These are phyloP conservation scores for Medicago ruthenica DNA, from an alignment of 306 rosid genomes.

Conservation along the genomic window DNA sequence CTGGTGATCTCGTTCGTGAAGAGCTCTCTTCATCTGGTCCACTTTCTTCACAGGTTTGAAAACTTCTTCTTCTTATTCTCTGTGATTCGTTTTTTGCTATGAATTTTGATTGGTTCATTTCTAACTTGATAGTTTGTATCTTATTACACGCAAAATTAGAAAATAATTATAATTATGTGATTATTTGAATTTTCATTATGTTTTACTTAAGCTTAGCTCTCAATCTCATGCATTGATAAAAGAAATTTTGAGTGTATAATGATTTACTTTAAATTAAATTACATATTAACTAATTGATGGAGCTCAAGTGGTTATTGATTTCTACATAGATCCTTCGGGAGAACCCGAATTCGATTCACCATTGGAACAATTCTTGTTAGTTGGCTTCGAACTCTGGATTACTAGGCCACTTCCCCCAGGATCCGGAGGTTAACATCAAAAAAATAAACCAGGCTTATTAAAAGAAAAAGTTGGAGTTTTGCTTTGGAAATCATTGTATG, in stretches of 20 bases:
- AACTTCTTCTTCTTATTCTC: neutral
- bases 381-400: too few species aligned
- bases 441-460: too few species aligned
- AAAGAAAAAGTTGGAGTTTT: neutral
- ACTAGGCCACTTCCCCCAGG: too few species aligned
- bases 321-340: too few species aligned
- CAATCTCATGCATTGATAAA: neutral
- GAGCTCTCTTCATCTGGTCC: conserved; percentile 85
- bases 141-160: neutral
- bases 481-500: neutral
- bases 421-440: too few species aligned
- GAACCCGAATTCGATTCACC: too few species aligned
- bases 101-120: neutral
- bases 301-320: too few species aligned
- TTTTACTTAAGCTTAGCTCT: neutral
- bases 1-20: conserved; percentile 94
- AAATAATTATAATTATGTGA: neutral
- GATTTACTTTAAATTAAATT: neutral
- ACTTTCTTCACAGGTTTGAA: conserved; percentile 67
- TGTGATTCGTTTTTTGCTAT: neutral
- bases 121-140: neutral
- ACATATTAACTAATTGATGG: too few species aligned
- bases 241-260: neutral
- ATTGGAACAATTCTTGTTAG: neutral
- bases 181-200: neutral